phyloP scores from a whole-genome alignment of 2,329 filamentous ascomycete genomes.

The Trichoderma polysporum region DNA sequence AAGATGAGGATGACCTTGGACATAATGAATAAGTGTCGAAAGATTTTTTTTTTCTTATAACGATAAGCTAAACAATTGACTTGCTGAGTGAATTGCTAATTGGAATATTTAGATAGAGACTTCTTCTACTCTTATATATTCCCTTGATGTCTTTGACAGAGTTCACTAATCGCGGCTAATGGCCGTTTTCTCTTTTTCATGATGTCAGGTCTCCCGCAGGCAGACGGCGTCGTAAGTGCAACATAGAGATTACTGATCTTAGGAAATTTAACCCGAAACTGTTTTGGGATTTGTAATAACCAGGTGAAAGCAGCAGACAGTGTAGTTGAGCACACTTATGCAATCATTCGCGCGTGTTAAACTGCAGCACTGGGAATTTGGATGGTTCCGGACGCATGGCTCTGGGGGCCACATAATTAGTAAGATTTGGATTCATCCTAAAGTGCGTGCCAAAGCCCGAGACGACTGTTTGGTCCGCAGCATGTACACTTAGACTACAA shows the following conservation, averaged over 20 bases:
- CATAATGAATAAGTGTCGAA: background rate
- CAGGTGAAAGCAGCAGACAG: background rate
- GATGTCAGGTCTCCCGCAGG: background rate
- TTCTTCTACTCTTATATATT: background rate
- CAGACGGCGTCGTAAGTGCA: background rate
- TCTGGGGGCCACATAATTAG: background rate
- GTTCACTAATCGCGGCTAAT: background rate
- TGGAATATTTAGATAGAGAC: background rate
- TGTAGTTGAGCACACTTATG: background rate
- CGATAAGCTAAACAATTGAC: background rate
- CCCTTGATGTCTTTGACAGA: background rate
- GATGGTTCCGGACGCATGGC: background rate
- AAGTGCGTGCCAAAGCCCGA: background rate
- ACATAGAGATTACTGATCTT: background rate
- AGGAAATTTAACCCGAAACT: background rate
- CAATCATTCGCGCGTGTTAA: background rate
- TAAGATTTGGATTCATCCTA: background rate
- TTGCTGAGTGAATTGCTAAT: background rate
- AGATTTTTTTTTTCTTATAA: background rate
- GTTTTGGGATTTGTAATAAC: background rate
- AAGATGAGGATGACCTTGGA: conserved; percentile 9
- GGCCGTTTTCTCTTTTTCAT: background rate
- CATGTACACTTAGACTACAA: background rate
- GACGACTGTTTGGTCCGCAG: background rate
- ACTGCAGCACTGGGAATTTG: background rate